These are phyloP conservation scores for Nannochloropsis oceanica DNA, from an alignment of 108 stramenopile species.

Conservation along the genomic window DNA sequence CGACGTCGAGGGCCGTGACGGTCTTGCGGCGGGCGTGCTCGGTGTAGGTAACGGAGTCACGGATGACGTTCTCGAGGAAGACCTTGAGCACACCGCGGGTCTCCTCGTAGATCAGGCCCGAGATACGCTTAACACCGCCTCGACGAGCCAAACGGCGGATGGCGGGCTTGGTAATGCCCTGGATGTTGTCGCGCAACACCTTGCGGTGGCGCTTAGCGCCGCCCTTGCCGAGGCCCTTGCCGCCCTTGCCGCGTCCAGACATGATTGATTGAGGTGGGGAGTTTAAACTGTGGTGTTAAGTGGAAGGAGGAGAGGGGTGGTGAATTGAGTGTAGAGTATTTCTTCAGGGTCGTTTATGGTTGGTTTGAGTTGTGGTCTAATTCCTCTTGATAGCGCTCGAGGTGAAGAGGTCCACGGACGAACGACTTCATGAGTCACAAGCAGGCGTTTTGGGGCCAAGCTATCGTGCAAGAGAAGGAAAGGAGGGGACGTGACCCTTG, in stretches of 20 bases:
- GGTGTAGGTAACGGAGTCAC: slow-evolving; percentile 46
- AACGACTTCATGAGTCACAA: too few species aligned
- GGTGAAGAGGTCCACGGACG: too few species aligned
- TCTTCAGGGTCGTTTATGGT: too few species aligned
- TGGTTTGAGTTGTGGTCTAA: too few species aligned
- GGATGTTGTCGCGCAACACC: slow-evolving; percentile 96
- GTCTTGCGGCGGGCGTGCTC: slow-evolving; percentile 48
- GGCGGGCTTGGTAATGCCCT: slow-evolving; percentile 98
- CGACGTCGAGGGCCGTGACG: slow-evolving; percentile 46
- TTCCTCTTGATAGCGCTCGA: too few species aligned
- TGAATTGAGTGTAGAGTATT: too few species aligned
- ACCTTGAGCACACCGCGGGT: slow-evolving; percentile 53
- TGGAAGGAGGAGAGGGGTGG: too few species aligned
- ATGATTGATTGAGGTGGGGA: not conserved
- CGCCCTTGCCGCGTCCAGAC: slow-evolving; percentile 11
- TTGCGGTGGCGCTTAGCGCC: slow-evolving; percentile 90
- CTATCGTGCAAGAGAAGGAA: too few species aligned
- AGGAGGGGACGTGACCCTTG: too few species aligned
- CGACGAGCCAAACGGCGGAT: slow-evolving; percentile 97
- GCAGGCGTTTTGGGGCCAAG: too few species aligned
- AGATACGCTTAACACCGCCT: slow-evolving; percentile 98
- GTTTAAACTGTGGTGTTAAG: not conserved
- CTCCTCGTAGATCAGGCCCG: slow-evolving; percentile 96
- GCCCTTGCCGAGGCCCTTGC: slow-evolving; percentile 27
- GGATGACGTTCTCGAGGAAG: slow-evolving; percentile 51